phyloP scores from a whole-genome alignment of 495 filamentous ascomycete genomes.

The Podospora didyma region DNA sequence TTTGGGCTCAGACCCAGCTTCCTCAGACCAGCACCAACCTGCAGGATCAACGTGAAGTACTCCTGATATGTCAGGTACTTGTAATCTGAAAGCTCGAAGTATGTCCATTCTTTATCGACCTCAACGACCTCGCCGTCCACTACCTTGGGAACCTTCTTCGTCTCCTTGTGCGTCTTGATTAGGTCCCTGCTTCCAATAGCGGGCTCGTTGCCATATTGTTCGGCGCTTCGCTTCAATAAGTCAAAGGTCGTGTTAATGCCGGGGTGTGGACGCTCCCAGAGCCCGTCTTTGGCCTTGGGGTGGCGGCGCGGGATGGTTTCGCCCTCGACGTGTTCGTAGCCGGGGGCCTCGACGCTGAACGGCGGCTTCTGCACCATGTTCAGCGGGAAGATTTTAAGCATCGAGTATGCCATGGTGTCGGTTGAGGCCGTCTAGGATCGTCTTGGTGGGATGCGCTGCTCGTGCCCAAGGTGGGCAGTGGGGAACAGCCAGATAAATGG shows the following conservation, averaged over 20 bases:
- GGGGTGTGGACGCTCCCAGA: conserved; percentile 46
- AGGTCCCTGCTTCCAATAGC: conserved; percentile 57
- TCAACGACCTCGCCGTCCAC: conserved; percentile 57
- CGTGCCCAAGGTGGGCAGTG: no score
- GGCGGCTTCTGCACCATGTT: conserved; percentile 46
- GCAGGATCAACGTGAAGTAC: conserved; percentile 50
- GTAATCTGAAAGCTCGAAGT: conserved; percentile 61
- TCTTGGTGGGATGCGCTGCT: no score
- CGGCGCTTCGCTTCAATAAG: conserved; percentile 49
- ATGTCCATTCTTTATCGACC: conserved; percentile 65
- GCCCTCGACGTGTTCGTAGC: conserved; percentile 46
- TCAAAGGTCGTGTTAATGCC: conserved; percentile 57
- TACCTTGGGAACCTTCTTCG: conserved; percentile 64
- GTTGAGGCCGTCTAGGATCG: no score
- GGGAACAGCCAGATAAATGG: no score
- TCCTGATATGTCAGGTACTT: conserved; percentile 57
- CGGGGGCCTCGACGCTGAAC: conserved; percentile 52
- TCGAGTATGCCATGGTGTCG: conserved; percentile 5
- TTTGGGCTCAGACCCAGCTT: conserved; percentile 49
- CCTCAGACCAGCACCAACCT: conserved; percentile 53
- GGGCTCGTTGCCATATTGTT: conserved; percentile 51
- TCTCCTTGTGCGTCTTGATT: conserved; percentile 56
- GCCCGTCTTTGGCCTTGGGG: conserved; percentile 47
- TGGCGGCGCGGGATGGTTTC: conserved; percentile 63
- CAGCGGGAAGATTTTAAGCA: conserved; percentile 28